phyloP scores from a whole-genome alignment of 2,329 filamentous ascomycete genomes.

The Ophiosphaerella narmari region DNA sequence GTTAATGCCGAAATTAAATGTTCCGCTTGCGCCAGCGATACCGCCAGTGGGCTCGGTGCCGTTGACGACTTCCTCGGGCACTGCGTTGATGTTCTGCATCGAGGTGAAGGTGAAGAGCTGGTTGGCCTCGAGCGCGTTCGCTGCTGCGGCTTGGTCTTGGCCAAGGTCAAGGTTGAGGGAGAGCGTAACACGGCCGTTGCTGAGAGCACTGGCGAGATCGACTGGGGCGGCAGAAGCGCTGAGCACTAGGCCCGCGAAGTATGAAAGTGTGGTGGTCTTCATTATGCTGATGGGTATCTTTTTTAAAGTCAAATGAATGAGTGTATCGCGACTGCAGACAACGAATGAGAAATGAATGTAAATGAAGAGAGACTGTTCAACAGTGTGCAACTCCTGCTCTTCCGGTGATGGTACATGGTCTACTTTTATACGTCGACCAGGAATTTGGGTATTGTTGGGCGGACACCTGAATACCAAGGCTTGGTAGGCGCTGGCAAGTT shows the following conservation, averaged over 20 bases:
- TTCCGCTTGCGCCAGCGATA: constrained; percentile 51
- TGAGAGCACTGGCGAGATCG: constrained; percentile 4
- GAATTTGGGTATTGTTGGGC: not conserved
- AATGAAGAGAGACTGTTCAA: constrained; percentile 31
- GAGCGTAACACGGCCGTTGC: constrained; percentile 17
- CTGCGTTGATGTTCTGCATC: constrained; percentile 54
- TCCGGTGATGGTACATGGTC: not conserved
- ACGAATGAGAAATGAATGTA: constrained; percentile 10
- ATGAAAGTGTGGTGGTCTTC: constrained; percentile 16
- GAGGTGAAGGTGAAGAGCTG: constrained; percentile 53
- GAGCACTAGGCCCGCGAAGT: constrained; percentile 15
- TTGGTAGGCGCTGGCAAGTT: constrained; percentile 20
- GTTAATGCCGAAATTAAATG: constrained; percentile 61
- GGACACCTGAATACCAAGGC: constrained; percentile 22
- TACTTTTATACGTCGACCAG: constrained; percentile 5
- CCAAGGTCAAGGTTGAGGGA: constrained; percentile 27
- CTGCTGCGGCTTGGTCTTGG: constrained; percentile 4
- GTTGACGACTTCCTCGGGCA: constrained; percentile 58
- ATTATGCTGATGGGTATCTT: constrained; percentile 25
- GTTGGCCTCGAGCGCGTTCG: constrained; percentile 8
- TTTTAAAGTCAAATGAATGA: constrained; percentile 4
- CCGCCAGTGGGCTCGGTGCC: constrained; percentile 50
- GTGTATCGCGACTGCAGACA: constrained; percentile 2
- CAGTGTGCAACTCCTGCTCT: constrained; percentile 21
- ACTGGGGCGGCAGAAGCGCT: constrained; percentile 17